Evolutionary conservation across 164 flowering plant species (phyloP).

Genomic region (Platanus orientalis): DNA sequence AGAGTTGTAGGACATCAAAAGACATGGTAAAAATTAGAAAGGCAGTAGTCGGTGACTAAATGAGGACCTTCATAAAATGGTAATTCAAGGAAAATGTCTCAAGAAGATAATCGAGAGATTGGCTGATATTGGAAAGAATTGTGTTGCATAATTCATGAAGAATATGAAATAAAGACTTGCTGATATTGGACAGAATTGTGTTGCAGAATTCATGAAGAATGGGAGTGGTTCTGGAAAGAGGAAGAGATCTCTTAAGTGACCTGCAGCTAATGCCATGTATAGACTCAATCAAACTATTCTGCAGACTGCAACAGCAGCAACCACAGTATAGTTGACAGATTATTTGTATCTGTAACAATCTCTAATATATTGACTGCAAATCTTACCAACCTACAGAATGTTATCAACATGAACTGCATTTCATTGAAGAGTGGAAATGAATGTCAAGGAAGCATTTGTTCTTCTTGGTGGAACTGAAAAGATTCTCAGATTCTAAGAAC

Average conservation of each 20-base stretch:
- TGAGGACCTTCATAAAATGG: constrained; percentile 40
- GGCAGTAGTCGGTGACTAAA: constrained; percentile 51
- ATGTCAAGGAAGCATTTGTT: constrained; percentile 28
- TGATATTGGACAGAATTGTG: too few relatives aligned
- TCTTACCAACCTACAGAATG: constrained; percentile 38
- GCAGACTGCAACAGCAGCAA: constrained; percentile 7
- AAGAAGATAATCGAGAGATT: constrained; percentile 38
- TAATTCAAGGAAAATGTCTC: constrained; percentile 23
- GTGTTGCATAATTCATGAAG: too few relatives aligned
- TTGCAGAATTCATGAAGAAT: constrained; percentile 21
- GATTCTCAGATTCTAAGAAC: too few relatives aligned
- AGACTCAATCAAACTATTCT: constrained; percentile 41
- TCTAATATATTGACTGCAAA: constrained; percentile 53
- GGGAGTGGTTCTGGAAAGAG: constrained; percentile 16
- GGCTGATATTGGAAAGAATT: constrained; percentile 25
- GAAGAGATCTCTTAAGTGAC: constrained; percentile 35
- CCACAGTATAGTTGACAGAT: constrained; percentile 14
- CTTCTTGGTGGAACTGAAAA: constrained; percentile 45
- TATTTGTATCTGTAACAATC: constrained; percentile 30
- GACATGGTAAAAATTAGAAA: constrained; percentile 22
- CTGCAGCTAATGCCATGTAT: constrained; percentile 67
- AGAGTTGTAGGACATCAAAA: constrained; percentile 30
- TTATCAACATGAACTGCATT: constrained; percentile 31
- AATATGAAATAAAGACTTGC: too few relatives aligned
- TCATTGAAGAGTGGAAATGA: constrained; percentile 35